Base-by-base conservation (phyloP, 2,329 filamentous ascomycete genomes). In the Colletotrichum sp. region DNA sequence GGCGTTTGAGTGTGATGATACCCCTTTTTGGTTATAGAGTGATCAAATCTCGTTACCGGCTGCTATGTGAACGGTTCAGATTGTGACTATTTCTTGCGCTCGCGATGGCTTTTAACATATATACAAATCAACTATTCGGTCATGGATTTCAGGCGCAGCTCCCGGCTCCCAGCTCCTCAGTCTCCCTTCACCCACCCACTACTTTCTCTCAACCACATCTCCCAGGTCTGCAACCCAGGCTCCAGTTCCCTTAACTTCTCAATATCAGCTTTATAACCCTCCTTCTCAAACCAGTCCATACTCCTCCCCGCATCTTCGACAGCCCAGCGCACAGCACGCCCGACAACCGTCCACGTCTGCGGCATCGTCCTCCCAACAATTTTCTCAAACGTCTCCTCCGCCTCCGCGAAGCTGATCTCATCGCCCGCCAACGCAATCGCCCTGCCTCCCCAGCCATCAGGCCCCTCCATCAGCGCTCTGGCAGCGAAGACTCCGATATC, bases 401-500 rank as follows among this genome's bases (percentile, higher is more conserved):
- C 49, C 36, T 77, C 76, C 6, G 15, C 44, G 32, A 77, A 76
- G 6, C 72, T 68, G 13, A 78, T 60, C 49, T 77, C 76, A 24
- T 78, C 77, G 7, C 76, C 72, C 3, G 77, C 77, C n/a, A 78
- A 65, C 15, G 52, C 72, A 6, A 77, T 24, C 24, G 77, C 72
- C 30, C 57, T 72, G 2, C 68, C 69, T 3, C 59, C 66, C 77
- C 77, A 78, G 9, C 26, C 44, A 7, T 59, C 71, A 8, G 77
- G 75, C 8, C 76, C 75, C 18, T 39, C 62, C 13, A 55, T 1
- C 68, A 78, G 55, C 24, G 72, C 77, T 66, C 68, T 32, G 4
- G 65, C 76, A 0, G 77, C 77, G 9, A 78, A 77, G 0, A 74
- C 49, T 2, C 80, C 80, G 13, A 82, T 81, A 7, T 82, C 80